Evolutionary conservation across 2,329 filamentous ascomycete species (phyloP).

Genomic region (Aspergillus chevalieri): DNA sequence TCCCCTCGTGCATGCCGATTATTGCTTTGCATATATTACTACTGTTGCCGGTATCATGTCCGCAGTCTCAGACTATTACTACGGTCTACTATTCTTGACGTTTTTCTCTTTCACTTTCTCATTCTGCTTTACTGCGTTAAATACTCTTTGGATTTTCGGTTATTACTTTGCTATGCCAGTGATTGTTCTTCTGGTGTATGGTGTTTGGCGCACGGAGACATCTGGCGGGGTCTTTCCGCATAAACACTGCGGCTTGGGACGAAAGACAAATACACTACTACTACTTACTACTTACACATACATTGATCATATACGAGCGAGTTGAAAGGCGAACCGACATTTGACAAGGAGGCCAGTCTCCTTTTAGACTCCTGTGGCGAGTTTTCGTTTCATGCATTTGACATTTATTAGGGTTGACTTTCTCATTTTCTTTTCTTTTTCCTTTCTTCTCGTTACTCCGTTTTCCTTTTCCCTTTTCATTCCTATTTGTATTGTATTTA

Average conservation of each 20-base stretch:
- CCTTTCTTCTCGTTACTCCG: not conserved
- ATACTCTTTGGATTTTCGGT: slow-evolving; percentile 15
- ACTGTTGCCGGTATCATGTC: slow-evolving; percentile 10
- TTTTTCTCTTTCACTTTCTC: not conserved
- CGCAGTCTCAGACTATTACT: slow-evolving; percentile 4
- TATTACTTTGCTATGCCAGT: slow-evolving; percentile 13
- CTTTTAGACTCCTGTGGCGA: not conserved
- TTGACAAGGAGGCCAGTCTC: not conserved
- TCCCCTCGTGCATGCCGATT: not conserved
- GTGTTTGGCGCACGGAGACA: slow-evolving; percentile 20
- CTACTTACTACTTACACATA: not conserved
- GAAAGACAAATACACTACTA: slow-evolving; percentile 3
- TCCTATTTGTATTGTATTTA: slow-evolving; percentile 29
- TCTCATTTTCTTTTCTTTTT: slow-evolving; percentile 12
- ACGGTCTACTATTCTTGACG: slow-evolving; percentile 5
- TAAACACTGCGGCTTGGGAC: slow-evolving; percentile 12
- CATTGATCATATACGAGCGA: slow-evolving; percentile 6
- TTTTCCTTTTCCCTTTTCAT: slow-evolving; percentile 9
- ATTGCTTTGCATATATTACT: slow-evolving; percentile 12
- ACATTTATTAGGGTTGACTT: no score
- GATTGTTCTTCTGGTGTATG: slow-evolving; percentile 15
- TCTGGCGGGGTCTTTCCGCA: slow-evolving; percentile 11
- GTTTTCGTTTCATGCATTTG: slow-evolving; percentile 8
- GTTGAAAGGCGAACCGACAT: slow-evolving; percentile 2
- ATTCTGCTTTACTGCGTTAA: slow-evolving; percentile 7